phyloP scores from a whole-genome alignment of 1,284 basidiomycete genomes.

The Mycosarcoma maydis region DNA sequence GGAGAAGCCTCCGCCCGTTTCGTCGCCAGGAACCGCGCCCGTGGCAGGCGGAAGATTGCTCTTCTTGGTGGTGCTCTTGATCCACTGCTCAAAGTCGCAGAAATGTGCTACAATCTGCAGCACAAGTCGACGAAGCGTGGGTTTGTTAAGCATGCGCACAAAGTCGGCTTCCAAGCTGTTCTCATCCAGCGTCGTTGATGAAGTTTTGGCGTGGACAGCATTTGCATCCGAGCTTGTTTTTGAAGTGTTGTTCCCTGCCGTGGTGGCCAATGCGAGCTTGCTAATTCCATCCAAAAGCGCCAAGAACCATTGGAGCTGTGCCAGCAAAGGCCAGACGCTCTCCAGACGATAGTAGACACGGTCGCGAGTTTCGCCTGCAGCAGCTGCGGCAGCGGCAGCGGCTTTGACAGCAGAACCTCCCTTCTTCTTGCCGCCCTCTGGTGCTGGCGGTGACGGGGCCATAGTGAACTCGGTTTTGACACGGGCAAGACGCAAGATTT shows the following conservation, averaged over 20 bases:
- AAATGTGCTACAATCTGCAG: constrained; percentile 29
- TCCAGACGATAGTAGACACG: constrained; percentile 45
- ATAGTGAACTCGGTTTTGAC: constrained; percentile 17
- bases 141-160: constrained; percentile 33
- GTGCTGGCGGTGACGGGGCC: background rate
- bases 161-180: constrained; percentile 19
- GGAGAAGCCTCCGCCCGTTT: constrained; percentile 16
- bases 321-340: constrained; percentile 40
- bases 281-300: constrained; percentile 29
- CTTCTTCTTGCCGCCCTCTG: constrained; percentile 28
- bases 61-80: constrained; percentile 20
- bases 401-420: constrained; percentile 8
- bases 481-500: constrained; percentile 26
- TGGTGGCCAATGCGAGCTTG: constrained; percentile 20
- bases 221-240: background rate
- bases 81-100: constrained; percentile 42
- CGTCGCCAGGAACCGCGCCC: background rate
- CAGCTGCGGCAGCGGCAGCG: background rate
- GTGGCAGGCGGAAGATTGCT: constrained; percentile 37
- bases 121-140: constrained; percentile 32
- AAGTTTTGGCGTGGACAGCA: background rate
- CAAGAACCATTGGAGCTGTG: constrained; percentile 44
- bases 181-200: background rate
- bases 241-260: background rate
- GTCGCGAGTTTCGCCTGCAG: constrained; percentile 6